phyloP scores from a whole-genome alignment of 2,329 filamentous ascomycete genomes.

The Aurifilum marmelostoma region DNA sequence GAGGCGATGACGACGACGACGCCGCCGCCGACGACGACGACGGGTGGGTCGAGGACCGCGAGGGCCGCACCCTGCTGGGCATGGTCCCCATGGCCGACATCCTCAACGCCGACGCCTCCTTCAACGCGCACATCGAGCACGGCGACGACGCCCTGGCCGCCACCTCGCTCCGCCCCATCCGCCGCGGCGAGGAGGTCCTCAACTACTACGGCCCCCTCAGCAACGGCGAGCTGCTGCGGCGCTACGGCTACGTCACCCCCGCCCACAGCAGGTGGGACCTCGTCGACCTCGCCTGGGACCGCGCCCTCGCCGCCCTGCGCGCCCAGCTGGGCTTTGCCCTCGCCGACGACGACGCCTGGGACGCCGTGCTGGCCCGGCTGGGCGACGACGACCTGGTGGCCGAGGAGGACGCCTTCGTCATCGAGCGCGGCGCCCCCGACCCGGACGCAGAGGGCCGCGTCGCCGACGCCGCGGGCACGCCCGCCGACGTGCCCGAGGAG shows the following conservation, averaged over 20 bases:
- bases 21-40: constrained; percentile 59
- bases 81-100: constrained; percentile 93
- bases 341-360: constrained; percentile 31
- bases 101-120: constrained; percentile 85
- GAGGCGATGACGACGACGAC: constrained; percentile 37
- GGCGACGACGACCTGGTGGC: constrained; percentile 72
- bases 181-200: constrained; percentile 74
- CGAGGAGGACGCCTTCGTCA: constrained; percentile 66
- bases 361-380: constrained; percentile 31
- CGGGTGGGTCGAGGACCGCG: constrained; percentile 67
- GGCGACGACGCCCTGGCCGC: constrained; percentile 65
- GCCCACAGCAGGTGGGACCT: constrained; percentile 81
- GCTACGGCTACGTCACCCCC: constrained; percentile 85
- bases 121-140: constrained; percentile 68
- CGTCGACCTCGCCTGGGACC: constrained; percentile 70
- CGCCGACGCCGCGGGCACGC: constrained; percentile 40
- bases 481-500: constrained; percentile 52
- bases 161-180: constrained; percentile 69
- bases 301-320: constrained; percentile 54
- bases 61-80: constrained; percentile 66
- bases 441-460: constrained; percentile 51
- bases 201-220: constrained; percentile 90
- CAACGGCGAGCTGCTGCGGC: constrained; percentile 77
- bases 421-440: constrained; percentile 59
- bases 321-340: constrained; percentile 39